Conservation (phyloP, 2,329 filamentous ascomycete species). For the Furcasterigmium furcatum region DNA sequence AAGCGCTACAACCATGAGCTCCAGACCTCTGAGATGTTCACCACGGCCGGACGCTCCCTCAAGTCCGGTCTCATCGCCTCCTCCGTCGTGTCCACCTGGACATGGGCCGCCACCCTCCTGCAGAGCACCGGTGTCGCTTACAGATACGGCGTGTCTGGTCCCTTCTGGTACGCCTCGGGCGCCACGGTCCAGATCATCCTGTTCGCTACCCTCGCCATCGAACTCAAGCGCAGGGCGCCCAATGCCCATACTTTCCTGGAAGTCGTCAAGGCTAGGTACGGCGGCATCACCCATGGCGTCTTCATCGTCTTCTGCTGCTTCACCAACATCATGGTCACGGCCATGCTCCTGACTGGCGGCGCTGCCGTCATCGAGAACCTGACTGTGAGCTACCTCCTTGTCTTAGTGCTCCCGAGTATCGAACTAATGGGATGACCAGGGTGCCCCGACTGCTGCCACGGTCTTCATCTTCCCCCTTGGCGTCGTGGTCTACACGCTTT, state of each 20-base stretch:
- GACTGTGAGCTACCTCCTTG: not conserved
- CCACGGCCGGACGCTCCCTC: slow-evolving; percentile 80
- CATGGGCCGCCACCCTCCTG: slow-evolving; percentile 82
- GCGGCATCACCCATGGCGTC: slow-evolving; percentile 65
- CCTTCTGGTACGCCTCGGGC: slow-evolving; percentile 61
- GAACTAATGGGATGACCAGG: not conserved
- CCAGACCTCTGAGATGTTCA: slow-evolving; percentile 92
- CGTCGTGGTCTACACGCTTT: slow-evolving; percentile 71
- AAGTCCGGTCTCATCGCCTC: slow-evolving; percentile 86
- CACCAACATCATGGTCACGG: slow-evolving; percentile 79
- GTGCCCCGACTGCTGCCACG: slow-evolving; percentile 65
- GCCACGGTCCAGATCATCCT: slow-evolving; percentile 85
- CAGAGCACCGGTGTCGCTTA: slow-evolving; percentile 83
- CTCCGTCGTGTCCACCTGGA: slow-evolving; percentile 91
- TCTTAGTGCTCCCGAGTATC: not conserved
- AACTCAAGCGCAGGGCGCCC: slow-evolving; percentile 80
- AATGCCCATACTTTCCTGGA: slow-evolving; percentile 87
- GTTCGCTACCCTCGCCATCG: slow-evolving; percentile 87
- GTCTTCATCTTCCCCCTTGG: slow-evolving; percentile 81
- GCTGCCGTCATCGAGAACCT: slow-evolving; percentile 22
- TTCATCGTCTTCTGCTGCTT: slow-evolving; percentile 79
- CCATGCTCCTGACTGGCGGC: slow-evolving; percentile 85
- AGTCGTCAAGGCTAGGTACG: slow-evolving; percentile 79
- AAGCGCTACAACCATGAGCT: slow-evolving; percentile 63
- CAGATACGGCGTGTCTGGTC: slow-evolving; percentile 62